A percentile compares a stretch with the other conserved stretches of the same genome.
These are phyloP conservation scores for Knoxia roxburghii DNA, from an alignment of 257 asterid species.

Conservation along the genomic window DNA sequence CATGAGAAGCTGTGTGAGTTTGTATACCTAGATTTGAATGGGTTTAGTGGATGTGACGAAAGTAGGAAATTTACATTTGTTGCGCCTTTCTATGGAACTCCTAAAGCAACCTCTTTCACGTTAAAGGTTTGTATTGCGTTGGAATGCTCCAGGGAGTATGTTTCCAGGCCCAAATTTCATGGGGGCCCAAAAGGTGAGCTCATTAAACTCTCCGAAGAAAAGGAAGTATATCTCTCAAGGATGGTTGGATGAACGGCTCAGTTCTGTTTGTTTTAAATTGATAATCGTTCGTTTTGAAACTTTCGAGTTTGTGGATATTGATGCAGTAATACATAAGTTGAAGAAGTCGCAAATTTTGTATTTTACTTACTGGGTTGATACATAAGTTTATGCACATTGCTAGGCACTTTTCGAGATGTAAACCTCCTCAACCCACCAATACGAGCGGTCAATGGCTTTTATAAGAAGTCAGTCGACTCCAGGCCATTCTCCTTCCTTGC, in stretches of 20 bases:
- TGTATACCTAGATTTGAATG: slow-evolving; percentile 52
- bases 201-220: slow-evolving; percentile 41
- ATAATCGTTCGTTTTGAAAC: too few species aligned
- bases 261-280: background rate
- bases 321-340: too few species aligned
- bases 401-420: too few species aligned
- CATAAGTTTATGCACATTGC: too few species aligned
- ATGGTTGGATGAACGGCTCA: slow-evolving; percentile 13
- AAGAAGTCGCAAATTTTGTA: too few species aligned
- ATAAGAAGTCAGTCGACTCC: too few species aligned
- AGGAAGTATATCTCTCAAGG: slow-evolving; percentile 46
- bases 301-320: too few species aligned
- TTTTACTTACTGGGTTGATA: too few species aligned
- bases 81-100: slow-evolving; percentile 54
- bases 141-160: slow-evolving; percentile 47
- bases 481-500: background rate
- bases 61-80: slow-evolving; percentile 40
- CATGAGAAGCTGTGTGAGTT: slow-evolving; percentile 47
- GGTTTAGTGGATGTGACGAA: slow-evolving; percentile 35
- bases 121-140: slow-evolving; percentile 51
- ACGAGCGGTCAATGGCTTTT: too few species aligned
- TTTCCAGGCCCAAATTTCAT: slow-evolving; percentile 11
- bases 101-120: slow-evolving; percentile 43
- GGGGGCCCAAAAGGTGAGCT: slow-evolving; percentile 51
- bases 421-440: too few species aligned